A percentile compares a stretch with the other conserved stretches of the same genome.
phyloP scores from a whole-genome alignment of 768 basidiomycete species.

The Guyanaporus albipodus region DNA sequence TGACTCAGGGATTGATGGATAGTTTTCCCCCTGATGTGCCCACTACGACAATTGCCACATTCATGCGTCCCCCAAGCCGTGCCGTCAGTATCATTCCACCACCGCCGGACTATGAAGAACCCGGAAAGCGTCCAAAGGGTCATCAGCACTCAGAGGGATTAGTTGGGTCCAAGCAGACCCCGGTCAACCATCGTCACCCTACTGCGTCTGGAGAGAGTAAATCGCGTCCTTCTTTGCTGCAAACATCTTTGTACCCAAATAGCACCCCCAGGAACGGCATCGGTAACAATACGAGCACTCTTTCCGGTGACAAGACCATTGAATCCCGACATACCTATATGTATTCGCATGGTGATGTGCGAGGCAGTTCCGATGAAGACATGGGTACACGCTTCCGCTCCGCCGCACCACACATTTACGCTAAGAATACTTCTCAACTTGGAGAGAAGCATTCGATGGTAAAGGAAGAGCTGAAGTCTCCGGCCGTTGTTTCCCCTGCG shows the following conservation, averaged over 20 bases:
- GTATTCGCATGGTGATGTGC: constrained; percentile 22
- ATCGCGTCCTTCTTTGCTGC: constrained; percentile 10
- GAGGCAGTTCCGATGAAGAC: constrained; percentile 2
- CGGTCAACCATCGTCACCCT: constrained; percentile 7
- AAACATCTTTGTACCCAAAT: constrained; percentile 22
- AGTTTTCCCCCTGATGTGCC: not conserved
- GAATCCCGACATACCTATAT: constrained; percentile 18
- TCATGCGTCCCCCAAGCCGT: constrained; percentile 26
- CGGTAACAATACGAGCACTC: constrained; percentile 21
- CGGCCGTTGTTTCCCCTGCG: constrained; percentile 60
- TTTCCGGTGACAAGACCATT: constrained; percentile 13
- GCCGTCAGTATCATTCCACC: constrained; percentile 31
- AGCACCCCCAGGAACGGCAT: constrained; percentile 20
- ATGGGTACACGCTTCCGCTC: constrained; percentile 4
- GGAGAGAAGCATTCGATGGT: constrained; percentile 14
- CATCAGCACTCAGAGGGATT: constrained; percentile 9
- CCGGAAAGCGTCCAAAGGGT: constrained; percentile 13
- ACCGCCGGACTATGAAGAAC: constrained; percentile 19
- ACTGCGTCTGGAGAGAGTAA: constrained; percentile 1
- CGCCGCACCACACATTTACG: constrained; percentile 10
- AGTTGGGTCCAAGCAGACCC: constrained; percentile 3
- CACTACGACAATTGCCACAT: not conserved
- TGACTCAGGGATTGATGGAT: constrained; percentile 2
- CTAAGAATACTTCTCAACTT: constrained; percentile 12
- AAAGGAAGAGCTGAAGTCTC: constrained; percentile 39